Conservation (phyloP, 441 rosid genomes). For the Gossypium schwendimanii region DNA sequence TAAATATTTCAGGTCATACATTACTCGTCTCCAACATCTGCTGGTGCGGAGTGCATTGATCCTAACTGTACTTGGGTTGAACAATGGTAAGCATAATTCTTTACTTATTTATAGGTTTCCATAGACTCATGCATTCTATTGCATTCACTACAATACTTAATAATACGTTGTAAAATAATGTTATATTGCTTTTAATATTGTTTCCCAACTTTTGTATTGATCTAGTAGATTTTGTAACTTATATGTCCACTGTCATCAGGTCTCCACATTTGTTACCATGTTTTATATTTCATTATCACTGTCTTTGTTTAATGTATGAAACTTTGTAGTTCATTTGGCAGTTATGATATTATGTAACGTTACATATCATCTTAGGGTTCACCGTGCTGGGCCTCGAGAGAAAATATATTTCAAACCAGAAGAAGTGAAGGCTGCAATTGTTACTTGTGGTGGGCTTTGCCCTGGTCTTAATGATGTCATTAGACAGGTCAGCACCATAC, state of each 20-base stretch:
- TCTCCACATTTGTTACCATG: not conserved
- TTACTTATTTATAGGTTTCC: not conserved
- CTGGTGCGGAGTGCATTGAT: conserved; percentile 93
- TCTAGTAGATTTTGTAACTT: not conserved
- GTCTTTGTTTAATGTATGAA: not conserved
- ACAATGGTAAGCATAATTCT: conserved; percentile 58
- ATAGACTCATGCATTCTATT: not conserved
- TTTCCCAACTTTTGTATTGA: not conserved
- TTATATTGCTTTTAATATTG: not conserved
- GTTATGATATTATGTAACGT: not conserved
- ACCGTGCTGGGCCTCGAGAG: conserved; percentile 96
- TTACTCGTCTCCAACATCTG: conserved; percentile 78
- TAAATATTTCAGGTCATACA: conserved; percentile 52
- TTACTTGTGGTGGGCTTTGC: conserved; percentile 97
- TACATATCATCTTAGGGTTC: conserved; percentile 51
- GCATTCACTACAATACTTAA: not conserved
- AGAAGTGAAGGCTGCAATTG: conserved; percentile 87
- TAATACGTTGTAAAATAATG: not conserved
- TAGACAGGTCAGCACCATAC: conserved; percentile 20
- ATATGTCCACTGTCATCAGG: not conserved
- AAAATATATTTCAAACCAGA: conserved; percentile 85
- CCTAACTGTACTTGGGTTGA: conserved; percentile 86
- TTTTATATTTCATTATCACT: not conserved
- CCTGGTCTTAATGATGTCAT: conserved; percentile 97
- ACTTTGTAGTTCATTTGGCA: not conserved